phyloP scores from a whole-genome alignment of 75 land plant genomes.

The Picea glauca region DNA sequence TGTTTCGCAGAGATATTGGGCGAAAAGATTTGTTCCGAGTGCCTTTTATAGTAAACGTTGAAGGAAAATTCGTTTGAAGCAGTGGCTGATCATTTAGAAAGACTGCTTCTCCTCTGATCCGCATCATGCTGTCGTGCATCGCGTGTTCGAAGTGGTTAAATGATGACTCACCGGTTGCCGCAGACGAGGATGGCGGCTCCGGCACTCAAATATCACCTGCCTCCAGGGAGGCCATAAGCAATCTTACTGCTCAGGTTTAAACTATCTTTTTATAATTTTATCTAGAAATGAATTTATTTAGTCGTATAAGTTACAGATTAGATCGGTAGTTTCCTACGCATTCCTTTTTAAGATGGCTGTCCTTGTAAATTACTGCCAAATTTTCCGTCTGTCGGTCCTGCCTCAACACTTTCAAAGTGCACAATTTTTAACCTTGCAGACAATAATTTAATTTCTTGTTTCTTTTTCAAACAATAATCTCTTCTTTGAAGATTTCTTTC shows the following conservation, averaged over 20 bases:
- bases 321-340: not conserved
- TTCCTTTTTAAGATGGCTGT: not conserved
- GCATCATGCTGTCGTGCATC: conserved; percentile 61
- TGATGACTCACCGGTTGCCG: conserved; percentile 17
- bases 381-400: not conserved
- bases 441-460: too few species aligned
- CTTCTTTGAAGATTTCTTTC: too few species aligned
- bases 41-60: not conserved
- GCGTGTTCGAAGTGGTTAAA: conserved; percentile 56
- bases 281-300: not conserved
- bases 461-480: too few species aligned
- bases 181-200: conserved; percentile 5
- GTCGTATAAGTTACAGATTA: not conserved
- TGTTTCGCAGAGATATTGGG: too few species aligned
- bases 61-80: not conserved
- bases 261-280: not conserved
- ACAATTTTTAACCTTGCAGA: too few species aligned
- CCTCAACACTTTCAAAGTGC: not conserved
- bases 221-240: conserved; percentile 45
- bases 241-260: conserved; percentile 62
- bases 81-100: not conserved
- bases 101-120: not conserved
- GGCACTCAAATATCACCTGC: conserved; percentile 29
- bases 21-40: not conserved
- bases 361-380: too few species aligned